Conservation (phyloP, 257 asterid species). For the Fraxinus quadrangulata region DNA sequence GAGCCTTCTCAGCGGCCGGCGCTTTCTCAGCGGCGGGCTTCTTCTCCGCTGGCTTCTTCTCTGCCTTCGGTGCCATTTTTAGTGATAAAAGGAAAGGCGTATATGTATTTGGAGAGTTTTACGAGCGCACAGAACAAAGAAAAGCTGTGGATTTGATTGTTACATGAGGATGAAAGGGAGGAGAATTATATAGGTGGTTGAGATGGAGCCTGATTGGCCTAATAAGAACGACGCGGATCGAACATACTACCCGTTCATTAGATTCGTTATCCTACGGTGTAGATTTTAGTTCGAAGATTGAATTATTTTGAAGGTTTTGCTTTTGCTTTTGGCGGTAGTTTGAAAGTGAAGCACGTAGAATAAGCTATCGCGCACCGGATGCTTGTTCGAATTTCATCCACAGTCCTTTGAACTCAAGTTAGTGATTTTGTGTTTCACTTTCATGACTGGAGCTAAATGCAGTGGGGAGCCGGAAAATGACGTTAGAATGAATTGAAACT, state of each 20-base stretch:
- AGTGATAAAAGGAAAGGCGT: neutral
- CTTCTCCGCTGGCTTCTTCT: slow-evolving; percentile 46
- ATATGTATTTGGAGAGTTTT: neutral
- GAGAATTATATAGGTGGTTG: neutral
- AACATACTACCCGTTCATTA: neutral
- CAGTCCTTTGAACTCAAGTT: too few species aligned
- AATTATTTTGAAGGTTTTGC: neutral
- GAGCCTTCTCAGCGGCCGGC: slow-evolving; percentile 39
- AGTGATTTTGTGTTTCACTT: too few species aligned
- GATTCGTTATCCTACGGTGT: neutral
- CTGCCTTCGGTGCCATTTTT: slow-evolving; percentile 37
- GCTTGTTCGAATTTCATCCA: too few species aligned
- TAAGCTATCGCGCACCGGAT: too few species aligned
- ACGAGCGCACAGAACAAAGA: neutral
- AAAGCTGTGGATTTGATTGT: neutral
- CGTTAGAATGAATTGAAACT: too few species aligned
- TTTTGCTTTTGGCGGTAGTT: slow-evolving; percentile 2
- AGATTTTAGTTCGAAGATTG: neutral
- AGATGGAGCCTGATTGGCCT: neutral
- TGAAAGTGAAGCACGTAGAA: neutral
- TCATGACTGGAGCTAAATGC: too few species aligned
- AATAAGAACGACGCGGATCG: neutral
- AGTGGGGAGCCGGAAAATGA: too few species aligned
- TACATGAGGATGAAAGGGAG: neutral
- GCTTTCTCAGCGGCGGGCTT: slow-evolving; percentile 41